Base-by-base conservation (phyloP, 768 basidiomycete genomes). In the Termitomyces sp. region DNA sequence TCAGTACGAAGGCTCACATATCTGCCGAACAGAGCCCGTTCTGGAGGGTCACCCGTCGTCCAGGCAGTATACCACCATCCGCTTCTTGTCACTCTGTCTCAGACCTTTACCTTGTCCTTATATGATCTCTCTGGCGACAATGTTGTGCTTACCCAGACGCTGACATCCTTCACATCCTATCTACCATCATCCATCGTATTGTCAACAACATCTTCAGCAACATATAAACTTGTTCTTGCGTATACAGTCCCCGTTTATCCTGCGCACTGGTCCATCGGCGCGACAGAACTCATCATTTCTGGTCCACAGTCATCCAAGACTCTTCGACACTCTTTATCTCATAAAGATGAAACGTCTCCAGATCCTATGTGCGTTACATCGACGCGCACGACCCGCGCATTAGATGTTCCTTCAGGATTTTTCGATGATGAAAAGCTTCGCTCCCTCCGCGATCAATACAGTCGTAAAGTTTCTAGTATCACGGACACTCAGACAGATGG, bases 401-500 rank as follows among this genome's bases (percentile, higher is more conserved):
- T 87, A 62, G 89, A 92, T 66, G 74, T 89, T 9, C 88, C 89
- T 14, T 76, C 75, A 32, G 88, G 86, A 4, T 91, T 86, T 84
- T 77, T 91, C 52, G 86, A 91, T 68, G 82, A 84, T 53, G 67
- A 76, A 50, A 85, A 86, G 68, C 72, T 92, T 40, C 77, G 76
- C 27, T 62, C 70, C 24, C 83, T 91, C 76, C 83, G 83, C 36
- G 86, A 88, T 62, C 91, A 93, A 61, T 91, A 89, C 87, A 79
- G 81, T 30, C 87, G 90, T 57, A 92, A 90, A 69, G 81, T 93
- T 20, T 73, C 75, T 44, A 74, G 77, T 13, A 85, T 93, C 32
- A 82, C 86, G n/a, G 87, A 85, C 63, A 86, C 82, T 16, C 86
- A 90, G 65, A 90, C 91, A 5, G 91, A 93, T 66, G 91, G 91